These are phyloP conservation scores for Acrocalymma vagum DNA, from an alignment of 2,329 filamentous ascomycete genomes.

Conservation along the genomic window DNA sequence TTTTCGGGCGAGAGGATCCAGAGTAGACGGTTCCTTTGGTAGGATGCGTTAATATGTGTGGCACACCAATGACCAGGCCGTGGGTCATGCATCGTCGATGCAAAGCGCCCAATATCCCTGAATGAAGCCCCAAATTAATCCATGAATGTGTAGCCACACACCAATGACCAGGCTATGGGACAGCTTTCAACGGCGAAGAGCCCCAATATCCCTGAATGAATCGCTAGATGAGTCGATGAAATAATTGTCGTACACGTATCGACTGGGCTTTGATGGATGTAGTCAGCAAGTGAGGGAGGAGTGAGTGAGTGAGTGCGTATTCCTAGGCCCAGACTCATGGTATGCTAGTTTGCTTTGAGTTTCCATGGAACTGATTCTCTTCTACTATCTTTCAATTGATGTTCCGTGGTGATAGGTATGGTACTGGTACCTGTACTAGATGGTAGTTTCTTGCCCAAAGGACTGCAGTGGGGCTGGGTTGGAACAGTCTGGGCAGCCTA, in stretches of 20 bases:
- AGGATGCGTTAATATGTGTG: background rate
- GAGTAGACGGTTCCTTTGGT: background rate
- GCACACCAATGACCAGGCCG: constrained; percentile 13
- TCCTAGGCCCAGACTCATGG: too few species aligned
- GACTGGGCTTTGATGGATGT: too few species aligned
- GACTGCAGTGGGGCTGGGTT: too few species aligned
- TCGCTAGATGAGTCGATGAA: background rate
- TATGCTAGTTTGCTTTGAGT: too few species aligned
- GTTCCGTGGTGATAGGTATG: constrained; percentile 1
- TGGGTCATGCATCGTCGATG: constrained; percentile 1
- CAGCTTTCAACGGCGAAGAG: background rate
- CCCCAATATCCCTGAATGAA: too few species aligned
- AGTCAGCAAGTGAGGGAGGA: too few species aligned
- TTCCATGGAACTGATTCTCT: constrained; percentile 1
- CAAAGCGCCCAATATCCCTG: too few species aligned
- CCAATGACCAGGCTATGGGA: constrained; percentile 11
- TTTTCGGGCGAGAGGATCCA: constrained; percentile 1
- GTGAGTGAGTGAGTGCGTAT: too few species aligned
- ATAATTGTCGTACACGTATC: too few species aligned
- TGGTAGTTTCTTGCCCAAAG: too few species aligned
- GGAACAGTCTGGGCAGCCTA: too few species aligned
- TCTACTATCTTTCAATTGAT: constrained; percentile 4
- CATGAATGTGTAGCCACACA: constrained; percentile 2
- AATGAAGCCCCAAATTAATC: constrained; percentile 9
- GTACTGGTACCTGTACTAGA: too few species aligned